Percentiles rank a stretch among this genome's conserved stretches.
Conservation (phyloP, 441 rosid species). For the Populus trichocarpa region DNA sequence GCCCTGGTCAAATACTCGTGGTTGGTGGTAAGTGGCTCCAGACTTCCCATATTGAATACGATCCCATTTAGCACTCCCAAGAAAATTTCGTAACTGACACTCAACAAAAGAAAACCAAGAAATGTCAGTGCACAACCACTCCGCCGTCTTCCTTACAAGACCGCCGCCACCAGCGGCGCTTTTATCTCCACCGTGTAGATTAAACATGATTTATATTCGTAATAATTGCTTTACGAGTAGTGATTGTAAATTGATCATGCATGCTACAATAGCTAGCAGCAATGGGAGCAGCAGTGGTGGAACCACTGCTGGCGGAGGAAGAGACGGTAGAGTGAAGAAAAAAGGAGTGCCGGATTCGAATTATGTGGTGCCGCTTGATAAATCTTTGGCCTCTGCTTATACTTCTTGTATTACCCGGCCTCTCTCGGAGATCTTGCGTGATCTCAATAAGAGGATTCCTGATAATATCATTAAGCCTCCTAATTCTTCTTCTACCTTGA, state of each 20-base stretch:
- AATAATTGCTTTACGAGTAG: background rate
- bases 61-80: background rate
- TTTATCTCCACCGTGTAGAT: background rate
- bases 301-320: slow-evolving; percentile 25
- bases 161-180: background rate
- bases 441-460: slow-evolving; percentile 90
- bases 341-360: slow-evolving; percentile 66
- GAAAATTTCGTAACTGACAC: background rate
- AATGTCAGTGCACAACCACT: slow-evolving; percentile 14
- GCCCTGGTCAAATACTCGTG: background rate
- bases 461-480: slow-evolving; percentile 70
- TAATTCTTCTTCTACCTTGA: slow-evolving; percentile 38
- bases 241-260: slow-evolving; percentile 2
- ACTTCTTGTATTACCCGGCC: slow-evolving; percentile 85
- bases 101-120: background rate
- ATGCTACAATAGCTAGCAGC: background rate
- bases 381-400: slow-evolving; percentile 49
- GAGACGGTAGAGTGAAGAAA: slow-evolving; percentile 30
- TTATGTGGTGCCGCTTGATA: slow-evolving; percentile 89
- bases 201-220: background rate
- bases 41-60: background rate
- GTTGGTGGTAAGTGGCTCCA: background rate
- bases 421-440: slow-evolving; percentile 89
- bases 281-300: slow-evolving; percentile 4
- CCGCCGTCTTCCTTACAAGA: background rate